phyloP scores from a whole-genome alignment of 148 eudicot species.

The Camellia japonica region DNA sequence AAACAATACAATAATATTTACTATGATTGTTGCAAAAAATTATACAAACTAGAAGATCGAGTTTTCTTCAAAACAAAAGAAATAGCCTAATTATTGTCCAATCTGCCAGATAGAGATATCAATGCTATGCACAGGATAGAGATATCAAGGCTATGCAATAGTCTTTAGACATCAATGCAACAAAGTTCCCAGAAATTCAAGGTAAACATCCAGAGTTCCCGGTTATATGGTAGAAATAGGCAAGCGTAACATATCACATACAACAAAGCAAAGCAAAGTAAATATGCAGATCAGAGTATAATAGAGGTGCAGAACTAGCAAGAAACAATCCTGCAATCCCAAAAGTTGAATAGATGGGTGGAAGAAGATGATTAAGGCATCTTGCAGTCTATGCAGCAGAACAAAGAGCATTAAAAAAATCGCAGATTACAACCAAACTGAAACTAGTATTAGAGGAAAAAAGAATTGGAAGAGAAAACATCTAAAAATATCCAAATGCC shows the following conservation, averaged over 20 bases:
- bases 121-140: not conserved
- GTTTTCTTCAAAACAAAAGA: not conserved
- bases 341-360: not conserved
- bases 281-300: not conserved
- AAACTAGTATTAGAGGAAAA: not conserved
- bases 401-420: not conserved
- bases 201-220: not conserved
- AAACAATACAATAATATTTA: not conserved
- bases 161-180: conserved; percentile 2
- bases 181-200: not conserved
- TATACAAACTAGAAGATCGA: not conserved
- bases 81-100: not conserved
- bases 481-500: not conserved
- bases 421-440: not conserved
- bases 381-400: not conserved
- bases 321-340: not conserved
- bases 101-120: not conserved
- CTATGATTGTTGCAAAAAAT: not conserved
- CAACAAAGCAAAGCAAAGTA: not conserved
- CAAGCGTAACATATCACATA: not conserved
- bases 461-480: conserved; percentile 11
- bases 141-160: not conserved
- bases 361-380: not conserved
- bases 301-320: not conserved
- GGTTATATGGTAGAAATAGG: not conserved